Conservation (phyloP, 2,329 filamentous ascomycete species). For the Microcyclospora pomicola region DNA sequence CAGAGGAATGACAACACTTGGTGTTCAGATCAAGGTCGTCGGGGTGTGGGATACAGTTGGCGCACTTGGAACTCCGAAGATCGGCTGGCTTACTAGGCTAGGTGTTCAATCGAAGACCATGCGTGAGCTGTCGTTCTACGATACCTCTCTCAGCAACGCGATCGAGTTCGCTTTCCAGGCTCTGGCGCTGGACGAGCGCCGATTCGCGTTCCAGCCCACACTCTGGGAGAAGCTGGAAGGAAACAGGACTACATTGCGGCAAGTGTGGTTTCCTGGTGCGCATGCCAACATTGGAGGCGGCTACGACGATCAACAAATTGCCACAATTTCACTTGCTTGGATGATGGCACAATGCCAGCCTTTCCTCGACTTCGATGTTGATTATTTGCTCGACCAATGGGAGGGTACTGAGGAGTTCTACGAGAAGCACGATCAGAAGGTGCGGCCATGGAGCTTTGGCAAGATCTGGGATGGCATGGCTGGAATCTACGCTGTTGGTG, state of each 20-base stretch:
- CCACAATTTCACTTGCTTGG: slow-evolving; percentile 42
- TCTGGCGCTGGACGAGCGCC: slow-evolving; percentile 30
- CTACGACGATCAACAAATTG: slow-evolving; percentile 32
- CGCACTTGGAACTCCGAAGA: slow-evolving; percentile 32
- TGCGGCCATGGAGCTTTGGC: slow-evolving; percentile 34
- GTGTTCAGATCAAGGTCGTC: slow-evolving; percentile 28
- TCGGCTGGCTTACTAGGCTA: slow-evolving; percentile 26
- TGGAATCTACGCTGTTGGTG: slow-evolving; percentile 35
- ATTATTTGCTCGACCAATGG: slow-evolving; percentile 35
- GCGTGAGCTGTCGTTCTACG: slow-evolving; percentile 33
- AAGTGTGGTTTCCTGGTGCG: slow-evolving; percentile 37
- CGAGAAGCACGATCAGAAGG: slow-evolving; percentile 25
- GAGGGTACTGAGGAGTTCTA: slow-evolving; percentile 33
- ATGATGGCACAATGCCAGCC: slow-evolving; percentile 41
- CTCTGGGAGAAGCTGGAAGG: slow-evolving; percentile 31
- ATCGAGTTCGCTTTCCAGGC: slow-evolving; percentile 34
- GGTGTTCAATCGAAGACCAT: slow-evolving; percentile 20
- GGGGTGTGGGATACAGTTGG: slow-evolving; percentile 35
- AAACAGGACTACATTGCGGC: slow-evolving; percentile 31
- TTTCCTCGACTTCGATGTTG: slow-evolving; percentile 34
- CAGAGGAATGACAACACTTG: slow-evolving; percentile 20
- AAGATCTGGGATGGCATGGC: slow-evolving; percentile 33
- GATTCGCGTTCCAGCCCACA: slow-evolving; percentile 27
- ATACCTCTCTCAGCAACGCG: slow-evolving; percentile 29
- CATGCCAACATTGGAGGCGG: slow-evolving; percentile 35